Base-by-base conservation (phyloP, 306 rosid genomes). In the Quercus rubra region DNA sequence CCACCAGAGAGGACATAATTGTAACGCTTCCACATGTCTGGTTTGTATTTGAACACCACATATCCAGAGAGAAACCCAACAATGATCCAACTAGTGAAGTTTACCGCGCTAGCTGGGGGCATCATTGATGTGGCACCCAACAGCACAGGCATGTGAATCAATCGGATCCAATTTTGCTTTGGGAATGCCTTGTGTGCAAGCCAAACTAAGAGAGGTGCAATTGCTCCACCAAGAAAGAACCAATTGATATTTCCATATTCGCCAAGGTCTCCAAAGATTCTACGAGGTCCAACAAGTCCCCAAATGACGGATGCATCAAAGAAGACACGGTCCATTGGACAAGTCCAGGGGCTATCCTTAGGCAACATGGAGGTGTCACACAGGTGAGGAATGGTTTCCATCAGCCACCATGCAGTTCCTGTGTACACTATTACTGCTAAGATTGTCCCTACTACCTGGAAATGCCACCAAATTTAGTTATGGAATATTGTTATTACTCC, bases 271-370 rank as follows among this genome's bases (percentile, higher is more conserved):
- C 98, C 94, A 13, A 93, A 93, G 82, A 93, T 90, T 80, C 94
- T 88, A 28, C 97, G 93, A 1, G 97, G 98, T 13, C 98, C 97
- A 14, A 93, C 90, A 14, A 91, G 93, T 27, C 98, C 98, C 97
- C 97, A 93, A 31, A 93, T 91, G 49, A 93, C 94, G 6, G 97
- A 90, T 18, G 98, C 97, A 30, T 90, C 93, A 14, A 71, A 93
- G 88, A 93, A 91, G 41, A 91, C 93, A 0, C 80, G 88, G 72
- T 93, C 98, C 90, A 86, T 86, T 10, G 97, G 97, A 64, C 97
- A 93, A 5, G 80, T 84, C 97, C 98, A 93, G 14, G 93, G 97
- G 88, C 94, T 91, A 75, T 83, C 90, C 0, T 23, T 18, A 18
- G 90, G 89, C 12, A 91, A 73, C 59, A 23, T 25, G 62, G 88